Evolutionary conservation across 2,329 filamentous ascomycete species (phyloP).

Genomic region (Aspergillus brunneoviolaceus): DNA sequence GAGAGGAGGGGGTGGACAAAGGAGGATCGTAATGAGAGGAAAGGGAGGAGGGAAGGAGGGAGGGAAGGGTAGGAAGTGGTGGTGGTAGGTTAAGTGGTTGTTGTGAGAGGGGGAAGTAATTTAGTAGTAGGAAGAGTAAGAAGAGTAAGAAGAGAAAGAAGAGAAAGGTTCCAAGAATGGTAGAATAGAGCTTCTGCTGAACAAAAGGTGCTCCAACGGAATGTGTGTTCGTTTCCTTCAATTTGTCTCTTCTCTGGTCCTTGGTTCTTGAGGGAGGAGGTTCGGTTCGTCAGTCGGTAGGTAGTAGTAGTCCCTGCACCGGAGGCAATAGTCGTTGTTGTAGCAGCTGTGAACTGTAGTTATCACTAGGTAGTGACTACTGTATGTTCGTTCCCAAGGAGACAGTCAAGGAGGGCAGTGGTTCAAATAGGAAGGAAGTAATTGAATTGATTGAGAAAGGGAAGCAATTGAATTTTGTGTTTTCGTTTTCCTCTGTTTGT

Average conservation of each 20-base stretch:
- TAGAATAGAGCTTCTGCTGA: constrained; percentile 17
- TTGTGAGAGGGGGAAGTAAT: constrained; percentile 13
- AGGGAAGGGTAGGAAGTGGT: constrained; percentile 8
- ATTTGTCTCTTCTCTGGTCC: not conserved
- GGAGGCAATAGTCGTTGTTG: too few species aligned
- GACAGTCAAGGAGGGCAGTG: constrained; percentile 11
- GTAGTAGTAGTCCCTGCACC: too few species aligned
- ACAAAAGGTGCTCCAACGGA: constrained; percentile 22
- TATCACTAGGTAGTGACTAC: not conserved
- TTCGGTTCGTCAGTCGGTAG: too few species aligned
- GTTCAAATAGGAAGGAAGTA: constrained; percentile 10
- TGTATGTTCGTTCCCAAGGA: constrained; percentile 4
- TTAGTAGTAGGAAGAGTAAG: not conserved
- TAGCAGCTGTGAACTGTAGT: too few species aligned
- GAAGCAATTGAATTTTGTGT: constrained; percentile 28
- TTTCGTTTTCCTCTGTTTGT: constrained; percentile 41
- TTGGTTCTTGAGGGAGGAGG: too few species aligned
- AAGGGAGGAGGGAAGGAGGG: constrained; percentile 9
- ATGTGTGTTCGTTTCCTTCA: constrained; percentile 10
- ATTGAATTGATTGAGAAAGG: constrained; percentile 21
- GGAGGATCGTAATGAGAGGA: constrained; percentile 2
- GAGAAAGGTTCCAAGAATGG: constrained; percentile 15
- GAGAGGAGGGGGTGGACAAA: not conserved
- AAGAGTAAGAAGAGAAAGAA: constrained; percentile 4
- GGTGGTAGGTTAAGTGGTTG: constrained; percentile 4